Evolutionary conservation across 805 yeast species (phyloP).

Genomic region (Kuraishia ogatae): DNA sequence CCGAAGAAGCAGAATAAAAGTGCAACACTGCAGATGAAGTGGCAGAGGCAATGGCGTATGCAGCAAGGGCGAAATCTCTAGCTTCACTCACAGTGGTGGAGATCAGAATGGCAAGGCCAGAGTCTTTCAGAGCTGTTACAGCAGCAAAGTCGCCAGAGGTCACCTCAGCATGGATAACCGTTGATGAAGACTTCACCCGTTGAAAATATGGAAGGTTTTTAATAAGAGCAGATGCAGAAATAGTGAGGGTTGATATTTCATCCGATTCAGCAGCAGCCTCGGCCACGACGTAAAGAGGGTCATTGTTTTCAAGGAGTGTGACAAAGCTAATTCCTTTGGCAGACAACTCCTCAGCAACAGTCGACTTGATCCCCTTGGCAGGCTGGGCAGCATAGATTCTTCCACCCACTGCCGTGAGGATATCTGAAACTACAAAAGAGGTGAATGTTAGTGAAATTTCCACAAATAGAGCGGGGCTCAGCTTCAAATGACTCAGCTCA

Average conservation of each 20-base stretch:
- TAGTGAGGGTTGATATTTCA: constrained; percentile 34
- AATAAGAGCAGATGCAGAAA: constrained; percentile 46
- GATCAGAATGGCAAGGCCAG: constrained; percentile 53
- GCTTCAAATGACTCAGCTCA: not conserved
- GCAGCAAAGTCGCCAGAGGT: constrained; percentile 56
- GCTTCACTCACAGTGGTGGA: constrained; percentile 55
- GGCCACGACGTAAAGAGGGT: constrained; percentile 40
- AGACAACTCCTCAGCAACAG: constrained; percentile 18
- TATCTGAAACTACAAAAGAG: constrained; percentile 19
- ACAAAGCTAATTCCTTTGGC: constrained; percentile 11
- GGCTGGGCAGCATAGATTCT: constrained; percentile 36
- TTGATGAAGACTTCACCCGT: constrained; percentile 28
- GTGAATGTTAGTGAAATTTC: not conserved
- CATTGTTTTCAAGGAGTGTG: constrained; percentile 34
- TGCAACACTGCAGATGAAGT: constrained; percentile 58
- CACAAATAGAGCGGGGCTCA: not conserved
- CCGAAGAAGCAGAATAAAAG: constrained; percentile 32
- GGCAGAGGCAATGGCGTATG: constrained; percentile 46
- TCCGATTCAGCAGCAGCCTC: constrained; percentile 18
- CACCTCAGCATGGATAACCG: constrained; percentile 56
- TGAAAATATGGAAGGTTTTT: constrained; percentile 51
- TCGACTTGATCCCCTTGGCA: constrained; percentile 31
- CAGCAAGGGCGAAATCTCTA: constrained; percentile 42
- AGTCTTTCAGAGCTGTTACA: constrained; percentile 66
- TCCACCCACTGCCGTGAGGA: constrained; percentile 20